These are phyloP conservation scores for Myotisia sp. DNA, from an alignment of 2,329 filamentous ascomycete species.

Conservation along the genomic window DNA sequence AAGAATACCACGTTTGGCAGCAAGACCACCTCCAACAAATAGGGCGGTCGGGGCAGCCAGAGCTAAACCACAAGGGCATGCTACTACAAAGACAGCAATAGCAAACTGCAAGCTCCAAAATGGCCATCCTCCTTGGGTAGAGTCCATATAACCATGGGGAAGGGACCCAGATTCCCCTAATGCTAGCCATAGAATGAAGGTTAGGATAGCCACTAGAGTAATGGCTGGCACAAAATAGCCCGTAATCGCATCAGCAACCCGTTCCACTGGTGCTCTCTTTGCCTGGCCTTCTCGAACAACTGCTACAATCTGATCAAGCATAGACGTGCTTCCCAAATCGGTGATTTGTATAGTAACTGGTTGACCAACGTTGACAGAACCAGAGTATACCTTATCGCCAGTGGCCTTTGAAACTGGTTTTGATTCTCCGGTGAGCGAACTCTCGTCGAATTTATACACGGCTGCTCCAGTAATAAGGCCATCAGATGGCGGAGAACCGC, in stretches of 20 bases:
- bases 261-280: slow-evolving; percentile 35
- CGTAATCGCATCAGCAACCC: slow-evolving; percentile 34
- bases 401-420: slow-evolving; percentile 29
- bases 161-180: slow-evolving; percentile 31
- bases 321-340: slow-evolving; percentile 33
- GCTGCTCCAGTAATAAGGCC: slow-evolving; percentile 45
- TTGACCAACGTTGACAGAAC: slow-evolving; percentile 35
- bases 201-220: slow-evolving; percentile 34
- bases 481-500: slow-evolving; percentile 72
- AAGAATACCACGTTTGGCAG: slow-evolving; percentile 64
- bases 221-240: slow-evolving; percentile 38
- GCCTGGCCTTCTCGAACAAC: slow-evolving; percentile 38
- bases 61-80: slow-evolving; percentile 70
- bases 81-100: slow-evolving; percentile 75
- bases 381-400: slow-evolving; percentile 33
- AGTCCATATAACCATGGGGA: slow-evolving; percentile 37
- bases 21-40: slow-evolving; percentile 67
- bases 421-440: slow-evolving; percentile 57
- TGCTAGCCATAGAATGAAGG: slow-evolving; percentile 34
- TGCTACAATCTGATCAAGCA: slow-evolving; percentile 37
- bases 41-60: slow-evolving; percentile 78
- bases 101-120: slow-evolving; percentile 49
- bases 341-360: slow-evolving; percentile 32
- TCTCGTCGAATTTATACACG: slow-evolving; percentile 67
- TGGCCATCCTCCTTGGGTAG: slow-evolving; percentile 37